A percentile compares a stretch with the other conserved stretches of the same genome.
These are phyloP conservation scores for Eustoma russellianum DNA, from an alignment of 257 asterid genomes.

Conservation along the genomic window DNA sequence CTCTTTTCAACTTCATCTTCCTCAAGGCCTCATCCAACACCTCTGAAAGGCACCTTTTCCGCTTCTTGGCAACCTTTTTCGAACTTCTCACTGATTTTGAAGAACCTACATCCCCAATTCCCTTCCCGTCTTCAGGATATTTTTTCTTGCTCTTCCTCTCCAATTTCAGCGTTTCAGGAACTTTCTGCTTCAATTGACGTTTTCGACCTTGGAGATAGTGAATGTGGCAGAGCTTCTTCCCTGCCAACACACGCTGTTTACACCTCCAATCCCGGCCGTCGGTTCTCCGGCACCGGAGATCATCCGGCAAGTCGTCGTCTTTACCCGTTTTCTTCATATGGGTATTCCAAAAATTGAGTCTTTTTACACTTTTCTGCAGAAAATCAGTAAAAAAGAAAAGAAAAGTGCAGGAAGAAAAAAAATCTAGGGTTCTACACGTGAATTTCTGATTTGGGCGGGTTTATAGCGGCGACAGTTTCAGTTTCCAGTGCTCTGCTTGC, in stretches of 20 bases:
- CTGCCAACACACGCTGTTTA: slow-evolving; percentile 66
- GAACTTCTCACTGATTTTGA: slow-evolving; percentile 15
- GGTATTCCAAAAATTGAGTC: slow-evolving; percentile 5
- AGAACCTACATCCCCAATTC: slow-evolving; percentile 29
- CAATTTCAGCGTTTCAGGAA: slow-evolving; percentile 80
- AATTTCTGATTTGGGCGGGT: neutral
- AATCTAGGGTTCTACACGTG: neutral
- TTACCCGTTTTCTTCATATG: slow-evolving; percentile 6
- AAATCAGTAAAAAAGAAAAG: too few relatives aligned
- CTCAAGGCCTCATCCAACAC: slow-evolving; percentile 74
- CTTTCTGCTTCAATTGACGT: slow-evolving; percentile 71
- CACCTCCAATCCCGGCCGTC: slow-evolving; percentile 99
- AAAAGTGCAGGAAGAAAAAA: too few relatives aligned
- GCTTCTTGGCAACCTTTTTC: slow-evolving; percentile 29
- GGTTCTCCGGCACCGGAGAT: slow-evolving; percentile 85
- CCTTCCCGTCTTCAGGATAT: slow-evolving; percentile 4
- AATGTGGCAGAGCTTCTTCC: slow-evolving; percentile 78
- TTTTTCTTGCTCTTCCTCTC: slow-evolving; percentile 45
- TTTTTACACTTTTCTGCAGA: neutral
- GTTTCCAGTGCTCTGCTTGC: neutral
- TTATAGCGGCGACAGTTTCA: neutral
- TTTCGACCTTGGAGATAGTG: slow-evolving; percentile 81
- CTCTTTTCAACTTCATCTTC: slow-evolving; percentile 73
- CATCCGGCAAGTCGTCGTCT: slow-evolving; percentile 66
- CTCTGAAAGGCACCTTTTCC: slow-evolving; percentile 51